A percentile compares a stretch with the other conserved stretches of the same genome.
These are phyloP conservation scores for Eutrema japonicum DNA, from an alignment of 345 rosid genomes.

Conservation along the genomic window DNA sequence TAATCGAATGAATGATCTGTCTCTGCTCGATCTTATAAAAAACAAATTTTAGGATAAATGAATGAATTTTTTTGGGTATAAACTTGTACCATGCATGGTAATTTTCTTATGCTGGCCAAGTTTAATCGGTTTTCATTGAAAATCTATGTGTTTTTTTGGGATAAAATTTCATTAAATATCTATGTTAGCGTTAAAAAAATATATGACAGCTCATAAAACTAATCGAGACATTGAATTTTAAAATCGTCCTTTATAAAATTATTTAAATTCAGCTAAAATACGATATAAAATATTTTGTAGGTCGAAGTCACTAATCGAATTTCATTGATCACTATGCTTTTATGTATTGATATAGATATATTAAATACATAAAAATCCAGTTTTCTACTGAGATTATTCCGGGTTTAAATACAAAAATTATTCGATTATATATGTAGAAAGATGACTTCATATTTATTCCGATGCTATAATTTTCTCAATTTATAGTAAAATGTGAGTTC, in stretches of 20 bases:
- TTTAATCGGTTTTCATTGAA: not conserved
- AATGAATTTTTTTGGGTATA: not conserved
- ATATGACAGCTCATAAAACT: not conserved
- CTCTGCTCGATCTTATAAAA: no score
- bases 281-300: not conserved
- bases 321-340: not conserved
- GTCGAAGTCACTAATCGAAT: not conserved
- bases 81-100: not conserved
- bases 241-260: not conserved
- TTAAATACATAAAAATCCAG: not conserved
- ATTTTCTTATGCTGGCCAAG: not conserved
- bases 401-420: not conserved
- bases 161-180: no score
- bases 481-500: no score
- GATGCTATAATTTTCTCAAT: not conserved
- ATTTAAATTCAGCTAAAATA: not conserved
- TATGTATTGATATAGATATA: not conserved
- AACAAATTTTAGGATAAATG: no score
- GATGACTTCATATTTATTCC: constrained; percentile 26
- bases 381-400: constrained; percentile 8
- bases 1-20: not conserved
- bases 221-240: not conserved
- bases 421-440: not conserved
- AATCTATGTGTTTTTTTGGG: not conserved
- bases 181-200: no score